phyloP scores from a whole-genome alignment of 2,329 filamentous ascomycete species.

The Apiospora rasikravindrae region DNA sequence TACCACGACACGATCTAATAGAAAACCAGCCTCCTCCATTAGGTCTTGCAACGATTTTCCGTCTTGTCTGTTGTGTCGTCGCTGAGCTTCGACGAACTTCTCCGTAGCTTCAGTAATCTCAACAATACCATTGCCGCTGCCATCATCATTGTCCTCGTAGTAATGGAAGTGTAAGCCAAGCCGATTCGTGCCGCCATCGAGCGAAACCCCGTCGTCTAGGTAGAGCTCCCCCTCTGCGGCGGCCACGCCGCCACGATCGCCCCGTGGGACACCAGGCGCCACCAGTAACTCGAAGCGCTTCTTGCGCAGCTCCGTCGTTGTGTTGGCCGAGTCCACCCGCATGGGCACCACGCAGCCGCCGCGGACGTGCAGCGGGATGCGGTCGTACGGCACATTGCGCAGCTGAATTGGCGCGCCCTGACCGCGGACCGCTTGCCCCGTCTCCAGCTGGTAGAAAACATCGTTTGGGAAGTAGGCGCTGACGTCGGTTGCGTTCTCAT shows the following conservation, averaged over 20 bases:
- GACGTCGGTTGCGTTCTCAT: slow-evolving; percentile 49
- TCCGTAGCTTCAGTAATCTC: background rate
- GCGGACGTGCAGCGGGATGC: slow-evolving; percentile 68
- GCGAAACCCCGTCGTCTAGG: background rate
- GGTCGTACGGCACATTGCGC: slow-evolving; percentile 39
- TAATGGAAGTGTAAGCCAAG: background rate
- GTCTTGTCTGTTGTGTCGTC: background rate
- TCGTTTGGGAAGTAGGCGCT: slow-evolving; percentile 56
- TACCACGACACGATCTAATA: background rate
- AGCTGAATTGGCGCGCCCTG: slow-evolving; percentile 30
- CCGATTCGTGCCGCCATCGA: background rate
- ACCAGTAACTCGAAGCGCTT: slow-evolving; percentile 55
- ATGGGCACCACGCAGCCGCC: slow-evolving; percentile 66
- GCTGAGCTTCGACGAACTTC: background rate
- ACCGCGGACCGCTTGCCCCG: slow-evolving; percentile 21
- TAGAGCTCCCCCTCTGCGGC: too few species aligned
- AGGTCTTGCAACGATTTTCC: background rate
- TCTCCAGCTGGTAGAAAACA: slow-evolving; percentile 54
- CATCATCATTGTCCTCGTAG: background rate
- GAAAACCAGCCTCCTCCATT: background rate
- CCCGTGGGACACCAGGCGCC: slow-evolving; percentile 41
- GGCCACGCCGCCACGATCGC: background rate
- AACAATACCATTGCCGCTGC: background rate
- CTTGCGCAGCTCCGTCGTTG: slow-evolving; percentile 52
- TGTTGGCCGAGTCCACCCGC: slow-evolving; percentile 53